These are phyloP conservation scores for Sporothrix phasma DNA, from an alignment of 2,329 filamentous ascomycete species.

Conservation along the genomic window DNA sequence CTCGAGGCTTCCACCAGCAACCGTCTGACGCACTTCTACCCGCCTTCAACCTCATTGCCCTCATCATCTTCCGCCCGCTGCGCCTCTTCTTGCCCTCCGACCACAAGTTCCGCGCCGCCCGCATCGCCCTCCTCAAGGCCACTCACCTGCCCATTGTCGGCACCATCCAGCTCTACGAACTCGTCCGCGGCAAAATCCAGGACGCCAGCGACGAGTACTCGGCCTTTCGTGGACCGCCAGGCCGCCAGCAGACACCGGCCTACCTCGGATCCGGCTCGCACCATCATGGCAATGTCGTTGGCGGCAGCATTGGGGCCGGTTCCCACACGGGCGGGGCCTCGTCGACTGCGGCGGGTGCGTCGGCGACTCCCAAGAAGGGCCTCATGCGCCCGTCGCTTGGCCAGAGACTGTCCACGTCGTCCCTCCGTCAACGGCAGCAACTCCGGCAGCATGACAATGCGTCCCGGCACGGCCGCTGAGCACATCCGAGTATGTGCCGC, in stretches of 20 bases:
- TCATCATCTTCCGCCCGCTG: slow-evolving; percentile 61
- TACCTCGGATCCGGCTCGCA: background rate
- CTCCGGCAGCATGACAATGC: background rate
- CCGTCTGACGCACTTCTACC: slow-evolving; percentile 59
- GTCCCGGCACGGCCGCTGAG: slow-evolving; percentile 11
- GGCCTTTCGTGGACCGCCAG: slow-evolving; percentile 40
- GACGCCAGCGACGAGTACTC: slow-evolving; percentile 33
- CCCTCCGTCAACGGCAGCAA: slow-evolving; percentile 3
- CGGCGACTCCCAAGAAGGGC: slow-evolving; percentile 11
- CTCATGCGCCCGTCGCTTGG: slow-evolving; percentile 7
- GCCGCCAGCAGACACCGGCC: slow-evolving; percentile 20
- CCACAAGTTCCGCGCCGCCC: slow-evolving; percentile 49
- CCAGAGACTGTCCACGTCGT: slow-evolving; percentile 7
- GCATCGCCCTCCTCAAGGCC: slow-evolving; percentile 52
- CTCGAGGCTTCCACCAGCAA: slow-evolving; percentile 59
- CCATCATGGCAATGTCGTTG: background rate
- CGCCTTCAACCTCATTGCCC: slow-evolving; percentile 63
- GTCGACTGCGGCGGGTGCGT: background rate
- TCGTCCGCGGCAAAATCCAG: slow-evolving; percentile 31
- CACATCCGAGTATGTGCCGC: slow-evolving; percentile 11
- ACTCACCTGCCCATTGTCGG: slow-evolving; percentile 59
- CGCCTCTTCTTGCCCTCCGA: slow-evolving; percentile 57
- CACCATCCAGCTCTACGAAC: slow-evolving; percentile 60
- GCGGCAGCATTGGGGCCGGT: background rate
- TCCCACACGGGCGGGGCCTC: background rate